Conservation (phyloP, 306 rosid genomes). For the Sicyos edulis region DNA sequence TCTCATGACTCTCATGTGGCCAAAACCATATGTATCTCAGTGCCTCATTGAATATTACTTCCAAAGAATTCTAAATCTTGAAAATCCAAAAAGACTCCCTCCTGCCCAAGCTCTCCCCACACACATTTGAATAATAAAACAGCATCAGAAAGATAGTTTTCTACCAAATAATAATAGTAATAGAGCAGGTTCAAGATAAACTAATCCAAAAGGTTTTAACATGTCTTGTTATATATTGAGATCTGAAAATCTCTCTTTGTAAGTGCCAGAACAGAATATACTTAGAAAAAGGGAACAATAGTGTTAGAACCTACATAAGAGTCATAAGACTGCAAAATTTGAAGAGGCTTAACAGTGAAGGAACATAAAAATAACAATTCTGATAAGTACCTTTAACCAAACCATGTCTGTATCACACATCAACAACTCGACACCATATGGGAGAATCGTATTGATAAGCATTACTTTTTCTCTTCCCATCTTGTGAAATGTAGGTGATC, state of each 20-base stretch:
- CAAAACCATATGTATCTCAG: too few relatives aligned
- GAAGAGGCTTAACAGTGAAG: not conserved
- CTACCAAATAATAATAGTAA: not conserved
- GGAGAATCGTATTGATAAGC: slow-evolving; percentile 70
- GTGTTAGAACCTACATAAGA: not conserved
- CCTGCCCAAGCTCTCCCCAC: not conserved
- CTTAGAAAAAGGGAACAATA: not conserved
- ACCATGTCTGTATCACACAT: slow-evolving; percentile 99
- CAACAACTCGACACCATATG: slow-evolving; percentile 74
- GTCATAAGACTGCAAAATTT: not conserved
- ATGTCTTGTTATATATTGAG: not conserved
- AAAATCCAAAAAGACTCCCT: not conserved
- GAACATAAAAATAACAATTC: slow-evolving; percentile 3
- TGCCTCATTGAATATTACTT: too few relatives aligned
- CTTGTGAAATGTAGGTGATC: slow-evolving; percentile 88
- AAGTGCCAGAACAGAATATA: not conserved
- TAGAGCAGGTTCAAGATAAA: not conserved
- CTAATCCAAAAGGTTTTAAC: not conserved
- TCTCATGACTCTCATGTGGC: too few relatives aligned
- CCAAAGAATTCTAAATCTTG: not conserved
- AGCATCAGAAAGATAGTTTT: not conserved
- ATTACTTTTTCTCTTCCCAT: slow-evolving; percentile 97
- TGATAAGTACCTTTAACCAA: slow-evolving; percentile 78
- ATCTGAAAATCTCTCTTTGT: not conserved
- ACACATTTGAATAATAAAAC: not conserved